Base-by-base conservation (phyloP, 257 asterid species). In the Lycium ferocissimum region DNA sequence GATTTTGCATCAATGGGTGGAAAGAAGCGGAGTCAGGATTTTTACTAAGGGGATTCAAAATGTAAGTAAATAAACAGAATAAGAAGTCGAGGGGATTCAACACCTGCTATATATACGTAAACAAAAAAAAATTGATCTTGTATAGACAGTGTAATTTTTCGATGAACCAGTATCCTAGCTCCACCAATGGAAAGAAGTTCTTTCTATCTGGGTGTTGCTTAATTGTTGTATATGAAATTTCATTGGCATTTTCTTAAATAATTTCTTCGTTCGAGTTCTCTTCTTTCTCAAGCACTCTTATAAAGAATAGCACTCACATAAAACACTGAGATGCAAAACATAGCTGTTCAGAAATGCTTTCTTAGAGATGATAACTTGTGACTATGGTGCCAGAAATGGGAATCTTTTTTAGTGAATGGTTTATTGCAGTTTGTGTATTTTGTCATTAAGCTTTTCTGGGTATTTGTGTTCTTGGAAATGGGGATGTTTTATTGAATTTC, bases 251-350 rank as follows among this genome's bases (percentile, higher is more conserved):
- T 80, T 35, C 18, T 75, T 51, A 15, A 85, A 20, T 45, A 43
- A 18, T 40, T 53, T 14, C n/a, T 18, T 9, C 47, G 84, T 80
- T 84, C 85, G 6, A 40, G 45, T 40, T 40, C 45, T 86, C 90
- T 88, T 88, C 89, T 35, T 80, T 69, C 85, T 10, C 59, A 88
- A 86, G 90, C 84, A 84, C 84, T 66, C 88, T 66, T 83, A 56
- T 65, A 45, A 54, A 37, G 35, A 11, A 47, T 43, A 53, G 15
- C 12, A 15, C 20, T 56, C 62, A 56, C 62, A 56, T 15, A 56
- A 15, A 14, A 56, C 20, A 56, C 20, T 3, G 20, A 14, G 20
- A 56, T 56, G 62, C 8, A 15, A 15, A 56, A 15, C 13, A 53
- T 53, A 53, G 15, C 57, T 53, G 57, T 12, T 67, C 63, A 15